A percentile compares a stretch with the other conserved stretches of the same genome.
Evolutionary conservation across 768 basidiomycete species (phyloP).

Genomic region (Russula vinacea): DNA sequence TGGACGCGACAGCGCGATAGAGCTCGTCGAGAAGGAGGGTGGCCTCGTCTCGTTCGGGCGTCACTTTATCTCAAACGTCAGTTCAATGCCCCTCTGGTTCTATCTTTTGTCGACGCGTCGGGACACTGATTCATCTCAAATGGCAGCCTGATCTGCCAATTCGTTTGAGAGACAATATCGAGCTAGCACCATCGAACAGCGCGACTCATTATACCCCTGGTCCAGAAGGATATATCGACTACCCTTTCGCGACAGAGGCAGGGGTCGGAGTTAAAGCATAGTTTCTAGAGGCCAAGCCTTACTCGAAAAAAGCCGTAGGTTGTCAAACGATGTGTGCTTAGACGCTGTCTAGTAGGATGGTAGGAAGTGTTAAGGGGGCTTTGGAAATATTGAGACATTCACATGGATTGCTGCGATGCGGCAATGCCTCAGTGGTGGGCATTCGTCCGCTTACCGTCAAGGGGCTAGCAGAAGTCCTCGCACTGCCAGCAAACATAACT

Average conservation of each 20-base stretch:
- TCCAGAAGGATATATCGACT: slow-evolving; percentile 28
- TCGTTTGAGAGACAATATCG: slow-evolving; percentile 11
- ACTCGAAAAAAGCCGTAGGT: not conserved
- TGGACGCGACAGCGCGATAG: slow-evolving; percentile 30
- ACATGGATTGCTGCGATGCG: too few species aligned
- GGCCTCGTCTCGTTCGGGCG: slow-evolving; percentile 22
- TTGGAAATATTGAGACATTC: too few species aligned
- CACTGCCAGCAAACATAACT: too few species aligned
- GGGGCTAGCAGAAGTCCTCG: too few species aligned
- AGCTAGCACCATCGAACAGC: not conserved
- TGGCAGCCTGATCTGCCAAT: slow-evolving; percentile 29
- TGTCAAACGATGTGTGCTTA: not conserved
- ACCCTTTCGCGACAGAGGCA: slow-evolving; percentile 21
- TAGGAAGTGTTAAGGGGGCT: too few species aligned
- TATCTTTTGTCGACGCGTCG: too few species aligned
- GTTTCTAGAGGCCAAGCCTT: not conserved
- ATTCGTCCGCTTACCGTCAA: too few species aligned
- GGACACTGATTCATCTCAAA: not conserved
- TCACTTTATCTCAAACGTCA: slow-evolving; percentile 20
- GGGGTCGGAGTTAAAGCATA: not conserved
- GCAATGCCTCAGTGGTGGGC: too few species aligned
- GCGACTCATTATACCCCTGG: slow-evolving; percentile 4
- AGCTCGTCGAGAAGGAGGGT: slow-evolving; percentile 18
- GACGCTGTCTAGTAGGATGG: not conserved
- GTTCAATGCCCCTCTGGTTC: not conserved